Evolutionary conservation across 257 asterid species (phyloP).

Genomic region (Solanum acaule): DNA sequence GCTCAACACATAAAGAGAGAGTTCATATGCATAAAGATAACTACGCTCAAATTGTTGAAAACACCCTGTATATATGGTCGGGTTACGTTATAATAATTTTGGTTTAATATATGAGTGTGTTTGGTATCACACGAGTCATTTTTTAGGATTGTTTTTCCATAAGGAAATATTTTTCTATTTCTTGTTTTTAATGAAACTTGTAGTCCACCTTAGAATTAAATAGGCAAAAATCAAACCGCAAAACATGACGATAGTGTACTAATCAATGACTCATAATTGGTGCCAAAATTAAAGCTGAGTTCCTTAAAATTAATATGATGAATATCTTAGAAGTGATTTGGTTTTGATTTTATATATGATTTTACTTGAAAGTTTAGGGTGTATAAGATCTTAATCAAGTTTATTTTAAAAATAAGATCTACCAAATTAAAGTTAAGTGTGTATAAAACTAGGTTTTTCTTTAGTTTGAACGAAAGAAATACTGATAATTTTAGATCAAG

Average conservation of each 20-base stretch:
- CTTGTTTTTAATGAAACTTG: neutral
- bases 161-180: neutral
- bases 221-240: neutral
- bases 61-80: too few species aligned
- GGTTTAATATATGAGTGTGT: neutral
- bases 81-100: too few species aligned
- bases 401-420: neutral
- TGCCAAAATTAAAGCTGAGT: neutral
- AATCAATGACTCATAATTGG: neutral
- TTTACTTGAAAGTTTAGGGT: neutral
- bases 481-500: neutral
- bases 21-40: neutral
- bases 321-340: neutral
- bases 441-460: neutral
- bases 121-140: neutral
- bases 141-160: neutral
- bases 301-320: neutral
- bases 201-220: neutral
- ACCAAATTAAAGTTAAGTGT: neutral
- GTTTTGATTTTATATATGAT: neutral
- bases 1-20: neutral
- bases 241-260: neutral
- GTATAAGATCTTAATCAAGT: neutral
- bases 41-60: neutral
- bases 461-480: neutral